A percentile compares a stretch with the other conserved stretches of the same genome.
Evolutionary conservation across 352 stramenopile genomes (phyloP).

Genomic region (Globisporangium canariense): DNA sequence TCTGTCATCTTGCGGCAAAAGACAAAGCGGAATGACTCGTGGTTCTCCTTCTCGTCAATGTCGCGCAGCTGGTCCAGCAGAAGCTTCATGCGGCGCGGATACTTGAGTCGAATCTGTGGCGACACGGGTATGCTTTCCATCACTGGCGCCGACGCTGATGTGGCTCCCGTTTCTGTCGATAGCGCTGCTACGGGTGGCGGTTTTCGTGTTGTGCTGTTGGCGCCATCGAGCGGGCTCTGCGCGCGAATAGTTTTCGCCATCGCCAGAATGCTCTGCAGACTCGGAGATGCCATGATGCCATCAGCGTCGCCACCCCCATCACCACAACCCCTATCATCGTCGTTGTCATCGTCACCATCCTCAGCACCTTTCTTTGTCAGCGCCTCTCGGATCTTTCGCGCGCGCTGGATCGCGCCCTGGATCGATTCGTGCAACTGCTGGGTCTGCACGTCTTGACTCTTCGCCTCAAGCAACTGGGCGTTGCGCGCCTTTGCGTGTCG

Average conservation of each 20-base stretch:
- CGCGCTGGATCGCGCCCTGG: slow-evolving; percentile 43
- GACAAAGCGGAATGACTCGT: slow-evolving; percentile 33
- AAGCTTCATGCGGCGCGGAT: slow-evolving; percentile 43
- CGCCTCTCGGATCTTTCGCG: slow-evolving; percentile 37
- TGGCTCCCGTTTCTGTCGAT: neutral
- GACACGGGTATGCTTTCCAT: neutral
- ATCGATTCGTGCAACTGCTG: slow-evolving; percentile 37
- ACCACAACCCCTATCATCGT: neutral
- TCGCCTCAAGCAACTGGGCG: slow-evolving; percentile 8
- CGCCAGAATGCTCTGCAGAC: slow-evolving; percentile 27
- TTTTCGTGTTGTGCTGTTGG: neutral
- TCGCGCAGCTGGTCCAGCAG: slow-evolving; percentile 40
- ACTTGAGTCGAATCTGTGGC: slow-evolving; percentile 29
- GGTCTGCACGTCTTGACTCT: slow-evolving; percentile 21
- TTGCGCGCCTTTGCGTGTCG: neutral
- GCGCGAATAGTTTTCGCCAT: slow-evolving; percentile 28
- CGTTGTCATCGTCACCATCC: neutral
- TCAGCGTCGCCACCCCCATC: slow-evolving; percentile 7
- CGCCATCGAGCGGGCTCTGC: slow-evolving; percentile 1
- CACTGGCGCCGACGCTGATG: neutral
- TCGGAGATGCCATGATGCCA: neutral
- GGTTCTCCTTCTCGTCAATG: slow-evolving; percentile 22
- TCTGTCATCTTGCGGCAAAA: slow-evolving; percentile 62
- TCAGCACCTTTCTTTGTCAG: slow-evolving; percentile 13
- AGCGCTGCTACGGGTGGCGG: slow-evolving; percentile 3